Conservation (phyloP, 768 basidiomycete species). For the Termitomyces sp. region DNA sequence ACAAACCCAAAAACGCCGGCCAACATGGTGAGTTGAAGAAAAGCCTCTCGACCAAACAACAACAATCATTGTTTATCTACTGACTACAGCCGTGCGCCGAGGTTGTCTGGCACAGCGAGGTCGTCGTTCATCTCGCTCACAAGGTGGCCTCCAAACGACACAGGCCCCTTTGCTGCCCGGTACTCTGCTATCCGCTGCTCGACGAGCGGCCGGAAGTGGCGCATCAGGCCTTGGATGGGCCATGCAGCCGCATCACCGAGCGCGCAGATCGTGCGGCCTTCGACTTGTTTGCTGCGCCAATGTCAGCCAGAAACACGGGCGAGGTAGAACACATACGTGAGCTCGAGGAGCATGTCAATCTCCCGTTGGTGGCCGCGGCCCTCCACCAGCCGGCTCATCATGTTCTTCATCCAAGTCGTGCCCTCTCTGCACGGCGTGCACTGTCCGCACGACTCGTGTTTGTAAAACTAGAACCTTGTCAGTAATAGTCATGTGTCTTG, state of each 20-base stretch:
- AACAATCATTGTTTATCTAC: neutral
- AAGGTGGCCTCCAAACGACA: conserved; percentile 83
- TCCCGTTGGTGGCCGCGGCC: conserved; percentile 89
- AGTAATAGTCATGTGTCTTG: neutral
- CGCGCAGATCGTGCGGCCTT: conserved; percentile 95
- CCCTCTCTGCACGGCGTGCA: conserved; percentile 94
- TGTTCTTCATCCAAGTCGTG: conserved; percentile 99
- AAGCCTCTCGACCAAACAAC: neutral
- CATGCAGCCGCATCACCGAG: conserved; percentile 96
- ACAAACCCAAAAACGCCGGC: conserved; percentile 67
- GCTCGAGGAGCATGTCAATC: conserved; percentile 96
- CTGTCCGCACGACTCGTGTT: conserved; percentile 97
- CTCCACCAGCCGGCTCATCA: conserved; percentile 97
- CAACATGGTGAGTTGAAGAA: conserved; percentile 16
- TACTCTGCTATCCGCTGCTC: conserved; percentile 81
- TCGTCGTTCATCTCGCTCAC: conserved; percentile 62
- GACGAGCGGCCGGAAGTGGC: conserved; percentile 94
- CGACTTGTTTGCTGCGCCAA: conserved; percentile 79
- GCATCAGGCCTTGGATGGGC: conserved; percentile 98
- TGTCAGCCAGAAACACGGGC: neutral
- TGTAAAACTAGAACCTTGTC: conserved; percentile 69
- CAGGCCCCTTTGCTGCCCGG: conserved; percentile 70
- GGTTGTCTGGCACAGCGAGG: conserved; percentile 68
- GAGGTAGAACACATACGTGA: conserved; percentile 55
- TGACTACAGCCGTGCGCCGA: conserved; percentile 45